phyloP scores from a whole-genome alignment of 2,329 filamentous ascomycete genomes.

The Colletotrichum musae region DNA sequence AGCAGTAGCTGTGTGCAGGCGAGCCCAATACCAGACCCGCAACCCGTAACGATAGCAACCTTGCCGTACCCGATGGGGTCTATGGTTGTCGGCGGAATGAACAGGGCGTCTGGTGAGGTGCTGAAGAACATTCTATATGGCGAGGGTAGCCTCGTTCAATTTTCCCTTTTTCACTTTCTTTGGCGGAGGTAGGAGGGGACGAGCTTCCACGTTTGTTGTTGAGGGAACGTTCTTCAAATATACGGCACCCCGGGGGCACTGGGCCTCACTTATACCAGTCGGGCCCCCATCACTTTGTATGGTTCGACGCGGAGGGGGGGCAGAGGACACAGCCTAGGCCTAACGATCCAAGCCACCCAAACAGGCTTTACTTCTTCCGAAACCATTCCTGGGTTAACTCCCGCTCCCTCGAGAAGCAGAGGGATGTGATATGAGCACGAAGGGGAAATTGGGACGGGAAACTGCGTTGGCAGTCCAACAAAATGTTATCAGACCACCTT shows the following conservation, averaged over 20 bases:
- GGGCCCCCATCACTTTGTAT: not conserved
- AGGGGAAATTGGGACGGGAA: not conserved
- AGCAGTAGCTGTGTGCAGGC: constrained; percentile 51
- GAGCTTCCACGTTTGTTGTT: too few relatives aligned
- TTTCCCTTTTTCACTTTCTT: not conserved
- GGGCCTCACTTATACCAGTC: not conserved
- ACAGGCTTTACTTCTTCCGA: not conserved
- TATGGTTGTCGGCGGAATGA: constrained; percentile 44
- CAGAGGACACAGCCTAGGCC: not conserved
- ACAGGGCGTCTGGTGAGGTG: constrained; percentile 45
- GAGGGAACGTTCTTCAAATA: too few relatives aligned
- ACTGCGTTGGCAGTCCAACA: not conserved
- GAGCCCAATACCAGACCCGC: constrained; percentile 52
- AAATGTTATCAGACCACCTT: constrained; percentile 6
- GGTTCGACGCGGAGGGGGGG: constrained; percentile 3
- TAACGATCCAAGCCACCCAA: not conserved
- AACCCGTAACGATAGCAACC: constrained; percentile 50
- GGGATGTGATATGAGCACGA: not conserved
- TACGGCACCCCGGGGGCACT: too few relatives aligned
- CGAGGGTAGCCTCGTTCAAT: not conserved
- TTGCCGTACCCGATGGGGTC: constrained; percentile 40
- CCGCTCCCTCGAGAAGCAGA: not conserved
- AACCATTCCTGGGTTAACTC: not conserved
- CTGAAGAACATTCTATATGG: constrained; percentile 46
- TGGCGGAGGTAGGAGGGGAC: too few relatives aligned